Conservation (phyloP, 257 asterid species). For the Anisodus tanguticus region DNA sequence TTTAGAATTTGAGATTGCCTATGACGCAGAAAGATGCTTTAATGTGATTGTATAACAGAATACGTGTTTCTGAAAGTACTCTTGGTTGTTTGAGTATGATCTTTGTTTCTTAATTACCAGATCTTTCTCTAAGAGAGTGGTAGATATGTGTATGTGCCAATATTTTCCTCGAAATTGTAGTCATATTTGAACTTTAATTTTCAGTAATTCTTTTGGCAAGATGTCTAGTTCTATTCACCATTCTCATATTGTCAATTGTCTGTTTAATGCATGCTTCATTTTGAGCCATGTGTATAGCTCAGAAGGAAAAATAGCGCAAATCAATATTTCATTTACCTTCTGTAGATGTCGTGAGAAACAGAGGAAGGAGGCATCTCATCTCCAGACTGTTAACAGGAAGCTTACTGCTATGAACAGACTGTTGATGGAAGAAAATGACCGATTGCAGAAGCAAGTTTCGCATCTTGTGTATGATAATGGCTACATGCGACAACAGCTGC, state of each 20-base stretch:
- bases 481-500: conserved; percentile 72
- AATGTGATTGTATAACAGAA: background rate
- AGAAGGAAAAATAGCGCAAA: background rate
- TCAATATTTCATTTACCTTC: background rate
- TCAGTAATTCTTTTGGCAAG: background rate
- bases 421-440: conserved; percentile 97
- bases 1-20: background rate
- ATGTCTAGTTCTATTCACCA: background rate
- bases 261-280: background rate
- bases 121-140: background rate
- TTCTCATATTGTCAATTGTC: background rate
- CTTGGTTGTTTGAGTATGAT: background rate
- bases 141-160: background rate
- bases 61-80: background rate
- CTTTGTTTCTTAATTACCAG: background rate
- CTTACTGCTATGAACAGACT: conserved; percentile 88
- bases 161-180: background rate
- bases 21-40: background rate
- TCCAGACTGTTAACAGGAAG: conserved; percentile 81
- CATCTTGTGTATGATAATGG: conserved; percentile 91
- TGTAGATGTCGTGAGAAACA: conserved; percentile 93
- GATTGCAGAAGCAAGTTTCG: conserved; percentile 87
- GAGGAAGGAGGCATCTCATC: conserved; percentile 86
- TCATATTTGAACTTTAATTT: background rate
- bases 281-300: background rate